These are phyloP conservation scores for Starmerella etchellsii DNA, from an alignment of 805 yeast genomes.

Conservation along the genomic window DNA sequence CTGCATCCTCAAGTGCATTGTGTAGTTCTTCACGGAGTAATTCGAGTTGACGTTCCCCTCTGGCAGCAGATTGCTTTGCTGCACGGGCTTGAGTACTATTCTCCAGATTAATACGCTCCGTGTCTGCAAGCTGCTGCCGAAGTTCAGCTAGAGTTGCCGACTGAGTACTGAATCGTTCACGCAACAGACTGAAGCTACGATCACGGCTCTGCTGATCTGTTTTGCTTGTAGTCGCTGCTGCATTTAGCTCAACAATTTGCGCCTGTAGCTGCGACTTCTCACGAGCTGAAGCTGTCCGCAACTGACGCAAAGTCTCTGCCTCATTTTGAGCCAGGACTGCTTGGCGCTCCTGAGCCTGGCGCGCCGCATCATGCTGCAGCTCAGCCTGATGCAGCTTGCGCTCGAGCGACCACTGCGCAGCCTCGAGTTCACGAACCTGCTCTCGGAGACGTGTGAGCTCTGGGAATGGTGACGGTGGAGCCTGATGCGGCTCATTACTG, in stretches of 20 bases:
- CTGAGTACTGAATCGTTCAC: slow-evolving; percentile 7
- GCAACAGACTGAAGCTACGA: slow-evolving; percentile 3
- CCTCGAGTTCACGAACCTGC: slow-evolving; percentile 6
- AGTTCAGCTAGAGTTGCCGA: slow-evolving; percentile 6
- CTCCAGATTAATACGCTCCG: slow-evolving; percentile 6
- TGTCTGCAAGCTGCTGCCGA: slow-evolving; percentile 5
- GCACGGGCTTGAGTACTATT: slow-evolving; percentile 1
- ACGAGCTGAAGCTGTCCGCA: slow-evolving; percentile 1
- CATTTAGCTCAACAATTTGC: slow-evolving; percentile 6
- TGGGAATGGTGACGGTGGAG: not conserved
- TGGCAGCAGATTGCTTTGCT: slow-evolving; percentile 4
- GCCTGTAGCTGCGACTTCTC: slow-evolving; percentile 4
- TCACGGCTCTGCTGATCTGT: slow-evolving; percentile 7
- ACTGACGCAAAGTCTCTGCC: slow-evolving; percentile 1
- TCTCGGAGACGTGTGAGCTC: no score
- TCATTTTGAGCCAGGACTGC: not conserved
- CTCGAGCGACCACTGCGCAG: slow-evolving; percentile 8
- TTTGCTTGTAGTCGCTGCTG: not conserved
- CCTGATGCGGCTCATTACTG: not conserved
- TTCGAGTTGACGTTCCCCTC: slow-evolving; percentile 6
- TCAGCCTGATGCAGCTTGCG: slow-evolving; percentile 3
- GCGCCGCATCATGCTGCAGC: slow-evolving; percentile 7
- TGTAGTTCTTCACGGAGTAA: slow-evolving; percentile 11
- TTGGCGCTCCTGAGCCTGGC: slow-evolving; percentile 3
- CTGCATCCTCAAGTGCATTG: slow-evolving; percentile 12